Conservation (phyloP, 257 asterid species). For the Solanum virginianum region DNA sequence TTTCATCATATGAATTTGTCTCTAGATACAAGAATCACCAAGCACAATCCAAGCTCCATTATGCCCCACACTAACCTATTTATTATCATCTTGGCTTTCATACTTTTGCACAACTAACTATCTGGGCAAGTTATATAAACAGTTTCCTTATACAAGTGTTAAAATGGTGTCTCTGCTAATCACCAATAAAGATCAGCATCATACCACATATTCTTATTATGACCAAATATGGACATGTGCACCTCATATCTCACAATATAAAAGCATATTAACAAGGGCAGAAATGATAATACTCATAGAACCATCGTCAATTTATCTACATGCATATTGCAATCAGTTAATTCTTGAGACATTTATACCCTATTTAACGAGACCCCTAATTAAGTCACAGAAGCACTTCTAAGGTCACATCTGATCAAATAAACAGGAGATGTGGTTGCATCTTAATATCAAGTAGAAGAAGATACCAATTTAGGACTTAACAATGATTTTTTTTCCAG, state of each 20-base stretch:
- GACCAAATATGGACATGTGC: neutral
- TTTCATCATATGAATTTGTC: no score
- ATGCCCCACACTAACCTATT: no score
- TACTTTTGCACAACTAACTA: neutral
- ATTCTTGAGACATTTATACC: no score
- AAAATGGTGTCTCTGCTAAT: neutral
- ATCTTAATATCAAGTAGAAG: no score
- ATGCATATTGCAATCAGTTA: neutral
- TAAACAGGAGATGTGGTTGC: no score
- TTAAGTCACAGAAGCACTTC: no score
- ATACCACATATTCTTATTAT: neutral
- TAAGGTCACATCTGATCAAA: no score
- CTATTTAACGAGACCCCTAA: no score
- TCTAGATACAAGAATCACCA: no score
- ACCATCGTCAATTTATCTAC: neutral
- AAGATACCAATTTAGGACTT: no score
- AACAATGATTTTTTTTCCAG: no score
- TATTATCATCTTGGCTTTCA: neutral
- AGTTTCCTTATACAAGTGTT: neutral
- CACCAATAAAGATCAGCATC: neutral
- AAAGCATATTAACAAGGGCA: neutral
- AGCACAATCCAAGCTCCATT: no score
- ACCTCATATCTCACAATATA: neutral
- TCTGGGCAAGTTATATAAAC: neutral
- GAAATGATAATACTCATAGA: neutral